Base-by-base conservation (phyloP, 352 stramenopile species). In the Phytophthora crassamura region DNA sequence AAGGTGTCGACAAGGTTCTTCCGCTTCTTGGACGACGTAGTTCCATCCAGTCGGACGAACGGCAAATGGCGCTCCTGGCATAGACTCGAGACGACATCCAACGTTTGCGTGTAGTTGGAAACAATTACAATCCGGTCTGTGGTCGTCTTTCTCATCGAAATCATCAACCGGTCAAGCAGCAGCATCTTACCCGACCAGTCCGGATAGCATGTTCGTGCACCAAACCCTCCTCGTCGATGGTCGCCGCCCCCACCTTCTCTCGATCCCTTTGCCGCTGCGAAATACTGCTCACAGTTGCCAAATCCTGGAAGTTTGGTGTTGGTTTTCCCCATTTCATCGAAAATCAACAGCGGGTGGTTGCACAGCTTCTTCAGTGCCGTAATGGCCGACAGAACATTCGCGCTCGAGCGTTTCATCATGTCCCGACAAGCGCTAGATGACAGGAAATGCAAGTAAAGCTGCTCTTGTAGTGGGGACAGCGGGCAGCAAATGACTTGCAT, bases 401-500 rank as follows among this genome's bases (percentile, higher is more conserved):
- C 75, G 77, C 97, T 98, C 55, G 98, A 97, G 43, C 93, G 94
- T 42, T 98, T 90, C 71, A 98, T 97, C 64, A 99, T 98, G 75
- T 98, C 93, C 28, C 93, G 86, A 68, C 97, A 98, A 16, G 95
- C 94, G 64, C 98, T 99, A 10, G 87, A 98, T 34, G 84, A 83
- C 18, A 99, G 74, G 34, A 99, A 92, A 75, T 99, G 94, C 58
- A 94, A 85, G 72, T 99, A 99, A 50, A 99, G 95, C 38, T 98
- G 87, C 48, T 97, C 86, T 72, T 99, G 98, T 47, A 99, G 82
- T 32, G 94, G 83, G 7, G 97, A 99, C 18, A 99, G 66, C 36
- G 98, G 93, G 41, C 97, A 99, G 69, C 97, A 99, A 30, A 99
- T 92, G n/a, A 99, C 96, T 63, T 99, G 97, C 59, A 99, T 98